Evolutionary conservation across 148 eudicot genomes (phyloP), one percentile per base, ranked within the genome.

Genomic region (Suaeda aralocaspica): DNA sequence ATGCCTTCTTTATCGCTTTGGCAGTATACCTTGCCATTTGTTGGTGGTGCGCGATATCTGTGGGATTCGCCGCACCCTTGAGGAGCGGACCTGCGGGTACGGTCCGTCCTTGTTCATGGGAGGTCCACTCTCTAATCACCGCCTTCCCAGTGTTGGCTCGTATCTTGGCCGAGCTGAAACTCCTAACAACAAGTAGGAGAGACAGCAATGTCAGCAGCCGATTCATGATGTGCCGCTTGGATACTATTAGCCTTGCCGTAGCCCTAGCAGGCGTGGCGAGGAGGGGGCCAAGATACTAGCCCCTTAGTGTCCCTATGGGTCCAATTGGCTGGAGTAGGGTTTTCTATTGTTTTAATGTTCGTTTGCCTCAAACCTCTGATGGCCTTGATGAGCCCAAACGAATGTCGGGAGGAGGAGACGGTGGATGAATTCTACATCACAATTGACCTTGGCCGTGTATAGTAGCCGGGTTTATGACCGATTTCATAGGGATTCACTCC

Each of bases 401-500:
- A 1, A 72, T 74, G 44, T 70, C 80, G 0, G 74, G 83, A 74
- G 16, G 76, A 76, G 2, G 80, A 69, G 21, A 58, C 68, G 16
- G 65, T 78, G 0, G 79, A 80, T 24, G 88, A 85, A 39, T 36
- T 65, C 6, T 85, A 80, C 46, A 80, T 85, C 5, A 67, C 76
- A 3, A n/a, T 9, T 78, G 7, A 85, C 83, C 12, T 72, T 85
- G 0, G 66, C 72, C 1, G 80, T 0, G 85, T 85, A 2, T 85
- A 28, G 76, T 78, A 1, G 55, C 84, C n/a, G 88, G 85, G 0
- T 85, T 85, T n/a, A 13, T 77, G 28, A 84, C 90, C 0, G 90
- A 88, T 26, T 60, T 71, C 0, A 84, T 80, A 4, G 94, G 94
- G 0, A 85, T 85, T 21, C 88, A 85, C 26, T 74, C n/a, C 88